Evolutionary conservation across 192 early-diverging fungal genomes (phyloP), one percentile per base, ranked within the genome.

Genomic region (Mortierella hygrophila): DNA sequence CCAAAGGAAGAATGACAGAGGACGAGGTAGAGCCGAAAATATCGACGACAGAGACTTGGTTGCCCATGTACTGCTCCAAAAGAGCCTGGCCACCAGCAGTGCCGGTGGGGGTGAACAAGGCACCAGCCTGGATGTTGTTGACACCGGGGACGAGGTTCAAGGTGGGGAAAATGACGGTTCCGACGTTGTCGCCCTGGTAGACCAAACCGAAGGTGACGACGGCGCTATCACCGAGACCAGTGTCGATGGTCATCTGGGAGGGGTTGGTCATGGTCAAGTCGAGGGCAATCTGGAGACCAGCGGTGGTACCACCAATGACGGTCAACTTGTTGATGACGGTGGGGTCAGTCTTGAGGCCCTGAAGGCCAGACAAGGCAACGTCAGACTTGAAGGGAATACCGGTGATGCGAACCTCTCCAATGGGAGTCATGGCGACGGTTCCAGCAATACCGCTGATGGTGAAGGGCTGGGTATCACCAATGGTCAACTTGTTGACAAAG

Each of bases 301-400:
- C 72, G 7, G 74, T 35, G 4, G 88, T 77, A 16, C 89, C 88
- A 69, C 90, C 93, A 18, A 84, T 89, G 68, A 94, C 91, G 73
- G 90, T 90, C 77, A 94, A 80, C 35, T 72, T 85, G 85, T 92
- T 90, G 46, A 93, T 90, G 10, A 89, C 75, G 16, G 91, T 87
- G 52, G 90, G 91, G 15, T 89, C 68, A 21, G 88, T 88, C 79
- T 90, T 89, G 38, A 94, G 81, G 26, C 92, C 91, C 71, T 91
- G 91, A 40, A 94, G 88, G 60, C 93, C 93, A 15, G 84, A 75
- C 26, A 94, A 79, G 55, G 74, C 26, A 37, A 92, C 89, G 42
- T 87, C 83, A 21, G 91, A 89, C 65, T 82, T 88, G 85, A 93
- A 94, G 35, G 90, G 83, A n/a, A 94, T 89, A 21, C 90, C 91